A percentile compares a stretch with the other conserved stretches of the same genome.
phyloP scores from a whole-genome alignment of 805 yeast species.

The Teunomyces tritomae region DNA sequence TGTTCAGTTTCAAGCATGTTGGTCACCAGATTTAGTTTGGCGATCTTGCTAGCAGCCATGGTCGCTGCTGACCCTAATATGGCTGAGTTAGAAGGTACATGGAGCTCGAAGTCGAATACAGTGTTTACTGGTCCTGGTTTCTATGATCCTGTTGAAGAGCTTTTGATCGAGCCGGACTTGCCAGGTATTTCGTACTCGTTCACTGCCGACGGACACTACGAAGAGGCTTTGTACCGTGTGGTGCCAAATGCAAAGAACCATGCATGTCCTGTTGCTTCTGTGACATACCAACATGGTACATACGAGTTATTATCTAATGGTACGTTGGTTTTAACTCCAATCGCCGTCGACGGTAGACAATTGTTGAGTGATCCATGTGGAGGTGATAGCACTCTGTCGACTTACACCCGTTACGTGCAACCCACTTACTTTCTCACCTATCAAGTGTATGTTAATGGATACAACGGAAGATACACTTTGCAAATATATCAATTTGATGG shows the following conservation, averaged over 20 bases:
- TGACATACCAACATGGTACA: conserved; percentile 87
- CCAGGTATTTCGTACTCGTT: conserved; percentile 94
- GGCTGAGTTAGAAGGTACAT: conserved; percentile 73
- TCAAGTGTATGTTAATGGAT: conserved; percentile 63
- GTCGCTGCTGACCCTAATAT: conserved; percentile 34
- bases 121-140: conserved; percentile 97
- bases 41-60: conserved; percentile 9
- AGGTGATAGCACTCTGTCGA: conserved; percentile 43
- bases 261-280: conserved; percentile 76
- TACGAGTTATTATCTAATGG: conserved; percentile 66
- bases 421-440: conserved; percentile 56
- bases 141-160: conserved; percentile 93
- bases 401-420: conserved; percentile 73
- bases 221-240: conserved; percentile 84
- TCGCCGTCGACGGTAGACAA: conserved; percentile 89
- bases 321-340: conserved; percentile 65
- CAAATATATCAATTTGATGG: conserved; percentile 79
- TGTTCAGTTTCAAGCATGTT: not conserved
- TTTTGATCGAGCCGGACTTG: conserved; percentile 89
- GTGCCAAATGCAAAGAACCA: conserved; percentile 70
- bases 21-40: conserved; percentile 3
- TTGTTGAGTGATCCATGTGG: conserved; percentile 83
- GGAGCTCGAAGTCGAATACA: conserved; percentile 91
- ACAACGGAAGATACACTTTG: conserved; percentile 80
- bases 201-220: conserved; percentile 88